Evolutionary conservation across 345 rosid genomes (phyloP), one percentile per base, ranked within the genome.

Genomic region (Lepidium sativum): DNA sequence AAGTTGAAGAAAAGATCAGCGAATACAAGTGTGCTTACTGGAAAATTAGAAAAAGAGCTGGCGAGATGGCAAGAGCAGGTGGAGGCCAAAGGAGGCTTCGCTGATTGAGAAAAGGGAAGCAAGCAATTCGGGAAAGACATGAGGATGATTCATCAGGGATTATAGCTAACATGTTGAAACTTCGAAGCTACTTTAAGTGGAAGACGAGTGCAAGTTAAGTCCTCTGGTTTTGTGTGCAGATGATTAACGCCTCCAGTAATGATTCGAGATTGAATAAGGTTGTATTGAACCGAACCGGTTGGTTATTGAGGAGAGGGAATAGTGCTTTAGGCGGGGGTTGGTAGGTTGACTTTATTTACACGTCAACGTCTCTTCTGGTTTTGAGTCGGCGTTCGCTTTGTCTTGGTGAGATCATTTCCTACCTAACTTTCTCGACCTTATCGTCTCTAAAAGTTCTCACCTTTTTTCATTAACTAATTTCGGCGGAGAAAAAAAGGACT

Each of bases 291-390:
- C 74, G 16, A 69, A 23, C 47, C 70, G 60, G 49, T 40, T 23
- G 42, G 60, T 58, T 65, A 48, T 56, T 40, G 48, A 41, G 12
- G 2, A 57, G 48, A 56, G 18, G 11, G 37, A 56, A 41, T 14
- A 53, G 4, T 52, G 54, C 47, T 70, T 59, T 9, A 63, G 63
- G 50, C 16, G 63, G 48, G 39, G 63, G 64, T 66, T 9, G 65
- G 56, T 61, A 39, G 51, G 64, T 63, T 71, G 65, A 54, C 59
- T 39, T 64, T 72, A 40, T 2, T 9, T 15, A 16, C 33, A 71
- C 38, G 65, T 59, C 71, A 58, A 65, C 62, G 59, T 72, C 76
- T 57, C 76, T 41, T 65, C 71, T 51, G 76, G 61, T 72, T 35
- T 55, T 38, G 35, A 72, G 50, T 72, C 71, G 61, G 49, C 49